Evolutionary conservation across 139 green algal genomes (phyloP), one percentile per base, ranked within the genome.

Genomic region (Desmodesmus armatus): DNA sequence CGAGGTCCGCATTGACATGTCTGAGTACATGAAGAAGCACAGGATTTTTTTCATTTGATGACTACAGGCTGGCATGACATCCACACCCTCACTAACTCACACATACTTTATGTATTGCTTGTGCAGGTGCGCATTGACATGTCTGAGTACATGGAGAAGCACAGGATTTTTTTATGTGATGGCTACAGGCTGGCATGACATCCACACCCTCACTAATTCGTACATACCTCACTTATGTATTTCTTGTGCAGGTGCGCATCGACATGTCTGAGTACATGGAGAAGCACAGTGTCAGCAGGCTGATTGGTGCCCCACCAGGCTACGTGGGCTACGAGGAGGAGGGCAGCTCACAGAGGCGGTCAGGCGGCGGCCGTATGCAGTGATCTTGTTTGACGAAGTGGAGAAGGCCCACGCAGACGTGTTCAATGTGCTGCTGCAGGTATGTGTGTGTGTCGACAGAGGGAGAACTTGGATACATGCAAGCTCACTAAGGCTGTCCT

Each of bases 341-440:
- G 97, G 97, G 4, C 97, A 99, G 92, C 92, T 99, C 74, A 99
- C 97, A 53, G 97, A 99, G 90, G 96, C 96, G 25, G 90, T 94
- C 31, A 70, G 91, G 47, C 89, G 96, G 62, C 93, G 89, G 27
- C 97, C 97, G 2, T 97, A 96, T 88, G 89, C 86, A 43, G 86
- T 99, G 9, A 87, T 99, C 60, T 92, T 99, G 49, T 94, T 99
- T 82, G 97, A 99, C 86, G 97, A 99, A 90, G 93, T 99, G 29
- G 97, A 99, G 91, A 99, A 99, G 89, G 97, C 97, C 49, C 97
- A 99, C 89, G 97, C 95, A 4, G 97, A 99, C 83, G 96, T 99
- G 33, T 98, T 99, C 94, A 99, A 99, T 86, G 90, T 99, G 65
- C 93, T 99, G 85, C 94, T 99, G 79, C 86, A 92, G 92, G 91